Evolutionary conservation across 257 asterid species (phyloP), one percentile per base, ranked within the genome.

Genomic region (Solanum gandarillasii): DNA sequence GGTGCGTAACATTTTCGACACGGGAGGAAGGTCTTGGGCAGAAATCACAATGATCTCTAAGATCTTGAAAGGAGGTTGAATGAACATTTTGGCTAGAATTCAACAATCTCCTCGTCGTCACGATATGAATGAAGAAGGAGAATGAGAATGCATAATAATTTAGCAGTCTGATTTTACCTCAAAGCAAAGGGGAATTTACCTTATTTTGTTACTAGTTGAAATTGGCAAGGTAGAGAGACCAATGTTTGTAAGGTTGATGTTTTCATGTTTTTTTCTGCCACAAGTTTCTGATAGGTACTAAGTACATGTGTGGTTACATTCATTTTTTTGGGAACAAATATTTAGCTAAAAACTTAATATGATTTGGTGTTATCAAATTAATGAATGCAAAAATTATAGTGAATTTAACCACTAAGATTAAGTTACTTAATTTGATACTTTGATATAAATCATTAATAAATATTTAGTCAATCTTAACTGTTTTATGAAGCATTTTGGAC

Each of bases 1-100:
- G 0, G 99, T 95, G 29, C 98, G 95, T 31, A 96, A 92, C 95
- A 92, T 87, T 87, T 95, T 95, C 88, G 99, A 93, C 4, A 96
- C 92, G 0, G 99, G 98, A 0, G 99, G 97, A 29, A 96, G 98
- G 81, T 94, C 97, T 3, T 92, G 94, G 4, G 98, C 98, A 5
- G 98, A 94, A 27, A 93, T 81, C 25, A 96, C 81, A 87, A 85
- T 91, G 95, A 96, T 89, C 87, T 94, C 98, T 9, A 96, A 91
- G 91, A 91, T 92, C 86, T 87, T 92, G 90, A 9, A 82, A 48
- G 70, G 86, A 7, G 70, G 41, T 48, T 82, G 86, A 82, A 52
- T 82, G 86, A 31, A 82, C 86, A 82, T 82, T 48, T 82, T 82
- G 70, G 39, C 68, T 18, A 29, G 20, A 82, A 48, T 82, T 82